Base-by-base conservation (phyloP, 768 basidiomycete genomes). In the Filobasidium floriforme region DNA sequence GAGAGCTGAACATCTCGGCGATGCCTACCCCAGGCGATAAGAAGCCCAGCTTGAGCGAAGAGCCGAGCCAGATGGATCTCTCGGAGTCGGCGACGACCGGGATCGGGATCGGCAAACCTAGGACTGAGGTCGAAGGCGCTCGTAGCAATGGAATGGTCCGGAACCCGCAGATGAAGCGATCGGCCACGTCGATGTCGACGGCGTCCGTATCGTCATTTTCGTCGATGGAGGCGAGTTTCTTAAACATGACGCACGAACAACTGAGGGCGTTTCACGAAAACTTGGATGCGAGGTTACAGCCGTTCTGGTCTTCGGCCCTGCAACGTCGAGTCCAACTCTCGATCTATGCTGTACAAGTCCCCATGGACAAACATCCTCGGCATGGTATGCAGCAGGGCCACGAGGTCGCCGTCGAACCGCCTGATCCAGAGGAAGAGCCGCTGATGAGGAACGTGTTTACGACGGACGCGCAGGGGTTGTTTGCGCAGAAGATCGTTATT, bases 391-490 rank as follows among this genome's bases (percentile, higher is more conserved):
- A 67, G 11, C 51, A 64, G 12, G 60, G 76, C 7, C 62, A 71
- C 0, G 55, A 66, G 19, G 67, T 68, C 41, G 59, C 70, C 19
- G 54, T 61, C 1, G 68, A 75, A 12, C 78, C 74, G 26, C 73
- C 69, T 7, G 71, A 75, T 0, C 70, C 73, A 29, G 73, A 80
- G 15, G 77, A 79, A 46, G 79, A 74, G 28, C 85, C 88, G 1
- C 75, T 92, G 22, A 78, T 80, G 0, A 80, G 77, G 0, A 74
- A 78, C 59, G 82, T 85, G 26, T 79, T 87, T n/a, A 55, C 76
- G 12, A 92, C 90, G 0, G 82, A 79, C 11, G 72, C 83, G 0
- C 87, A 90, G 68, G 92, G 92, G 0, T 84, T 86, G 63, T 93
- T 94, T 79, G 82, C 86, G 66, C 80, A 82, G 0, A 84, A 81